Base-by-base conservation (phyloP, 495 filamentous ascomycete species). In the Copromyces sp. region DNA sequence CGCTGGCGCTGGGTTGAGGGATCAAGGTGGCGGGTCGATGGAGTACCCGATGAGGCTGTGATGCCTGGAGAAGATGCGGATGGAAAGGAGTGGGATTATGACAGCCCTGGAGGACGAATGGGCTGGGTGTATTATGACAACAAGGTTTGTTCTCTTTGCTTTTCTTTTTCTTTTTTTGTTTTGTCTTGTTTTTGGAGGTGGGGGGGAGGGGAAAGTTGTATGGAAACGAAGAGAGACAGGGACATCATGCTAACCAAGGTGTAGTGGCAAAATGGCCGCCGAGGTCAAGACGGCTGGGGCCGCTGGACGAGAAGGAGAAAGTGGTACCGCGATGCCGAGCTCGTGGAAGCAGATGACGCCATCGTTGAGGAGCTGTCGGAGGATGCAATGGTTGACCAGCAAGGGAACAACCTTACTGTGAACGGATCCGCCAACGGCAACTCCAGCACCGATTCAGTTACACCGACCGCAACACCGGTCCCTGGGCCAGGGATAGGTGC, bases 41-140 rank as follows among this genome's bases (percentile, higher is more conserved):
- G 93, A 17, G 90, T 87, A 3, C 80, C 90, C 65, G 82, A 87
- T 70, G 84, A 85, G 80, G 75, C 85, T 73, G 81, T 86, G 74
- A 82, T 83, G 73, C 79, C 81, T 74, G 53, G 53, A 37, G 53
- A 65, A 32, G 53, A 65, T 17, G 79, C 75, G 29, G 82, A 83
- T 80, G 73, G 83, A 4, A 69, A 77, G 76, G 81, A 81, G 78
- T 81, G 77, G 81, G 84, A 85, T 53, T 86, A 87, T 72, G 82
- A 85, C 68, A 81, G 81, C 8, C 83, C 89, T 17, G 90, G 89
- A 38, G 89, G 87, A 4, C 88, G 89, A 74, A 83, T 81, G 71
- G 95, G 95, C 3, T 99, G 95, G 95, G 92, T 97, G 61, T 99
- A 95, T 81, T 98, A 97, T 82, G 95, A 99, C 80, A 98, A 94